Base-by-base conservation (phyloP, 2,329 filamentous ascomycete species). In the Xylaria sp. region DNA sequence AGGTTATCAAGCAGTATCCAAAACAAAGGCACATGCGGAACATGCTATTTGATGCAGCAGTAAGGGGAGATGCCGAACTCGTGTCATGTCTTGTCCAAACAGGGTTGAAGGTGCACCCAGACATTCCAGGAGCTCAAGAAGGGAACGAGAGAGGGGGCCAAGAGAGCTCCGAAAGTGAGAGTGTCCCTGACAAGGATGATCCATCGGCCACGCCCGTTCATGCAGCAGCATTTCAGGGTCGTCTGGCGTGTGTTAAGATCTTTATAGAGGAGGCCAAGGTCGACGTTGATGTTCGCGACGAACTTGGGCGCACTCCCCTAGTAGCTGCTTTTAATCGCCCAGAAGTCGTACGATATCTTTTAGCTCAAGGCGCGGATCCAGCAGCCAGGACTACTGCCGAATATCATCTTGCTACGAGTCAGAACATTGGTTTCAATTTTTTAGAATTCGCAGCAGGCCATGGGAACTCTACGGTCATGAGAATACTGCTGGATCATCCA, bases 191-290 rank as follows among this genome's bases (percentile, higher is more conserved):
- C 41, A 7, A n/a, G 15, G 41, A 46, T 46, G 41, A 46, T 20
- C 41, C 41, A 46, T 18, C 18, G 7, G 15, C 18, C 2, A 3
- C 5, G 13, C 41, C 41, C 7, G 41, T 46, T 15, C 41, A 46
- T 46, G 18, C 18, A 46, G 41, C 41, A 46, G 41, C 41, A n/a
- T 18, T 18, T 8, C 15, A 18, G 13, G 41, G 41, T 18, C 41
- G 7, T 15, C 15, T 18, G 18, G 13, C 15, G 6, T 46, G 41
- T 46, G 18, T 46, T 8, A 46, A n/a, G 13, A 46, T 46, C 13
- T 46, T 46, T n/a, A 46, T 46, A n/a, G 41, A 46, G 41, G 41
- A 46, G 41, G 41, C 41, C 41, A n/a, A 46, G 18, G 41, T 46
- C 18, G 41, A 46, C 7, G 41, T 46, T 46, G 41, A 46, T 46